Conservation (phyloP, 2,329 filamentous ascomycete genomes). For the Fusarium veterinarium region DNA sequence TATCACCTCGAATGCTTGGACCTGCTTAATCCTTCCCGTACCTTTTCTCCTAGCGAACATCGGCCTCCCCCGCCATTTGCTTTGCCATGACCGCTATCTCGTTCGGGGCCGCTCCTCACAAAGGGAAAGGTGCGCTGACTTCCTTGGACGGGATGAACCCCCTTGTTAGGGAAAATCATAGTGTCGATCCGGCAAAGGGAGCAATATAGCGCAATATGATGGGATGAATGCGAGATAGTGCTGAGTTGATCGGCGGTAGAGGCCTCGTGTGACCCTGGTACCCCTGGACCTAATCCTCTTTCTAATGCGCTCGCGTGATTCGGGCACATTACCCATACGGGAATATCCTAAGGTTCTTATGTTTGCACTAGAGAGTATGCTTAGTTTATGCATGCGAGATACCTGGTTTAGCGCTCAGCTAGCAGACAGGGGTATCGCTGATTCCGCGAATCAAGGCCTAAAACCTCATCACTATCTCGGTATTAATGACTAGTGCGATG, state of each 20-base stretch:
- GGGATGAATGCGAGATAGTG: conserved; percentile 2
- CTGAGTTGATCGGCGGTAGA: conserved; percentile 9
- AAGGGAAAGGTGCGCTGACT: conserved; percentile 1
- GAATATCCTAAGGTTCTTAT: conserved; percentile 29
- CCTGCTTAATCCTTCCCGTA: conserved; percentile 16
- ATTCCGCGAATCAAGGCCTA: conserved; percentile 23
- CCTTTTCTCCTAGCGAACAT: conserved; percentile 22
- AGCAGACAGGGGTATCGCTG: background rate
- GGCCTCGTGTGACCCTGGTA: conserved; percentile 11
- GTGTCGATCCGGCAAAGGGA: conserved; percentile 14
- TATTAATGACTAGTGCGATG: conserved; percentile 14
- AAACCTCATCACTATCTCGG: conserved; percentile 9
- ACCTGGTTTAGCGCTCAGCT: conserved; percentile 15
- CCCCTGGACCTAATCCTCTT: conserved; percentile 7
- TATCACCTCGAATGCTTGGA: conserved; percentile 4
- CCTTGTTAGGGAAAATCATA: background rate
- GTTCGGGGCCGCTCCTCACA: conserved; percentile 3
- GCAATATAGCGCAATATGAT: background rate
- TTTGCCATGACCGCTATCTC: conserved; percentile 11
- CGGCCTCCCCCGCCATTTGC: conserved; percentile 7
- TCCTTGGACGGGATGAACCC: background rate
- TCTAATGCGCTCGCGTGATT: conserved; percentile 19
- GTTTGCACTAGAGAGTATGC: conserved; percentile 27
- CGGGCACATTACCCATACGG: conserved; percentile 24
- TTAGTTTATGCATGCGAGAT: conserved; percentile 28